Percentiles rank a stretch among this genome's conserved stretches.
Evolutionary conservation across 345 rosid species (phyloP).

Genomic region (Raphanus sativus): DNA sequence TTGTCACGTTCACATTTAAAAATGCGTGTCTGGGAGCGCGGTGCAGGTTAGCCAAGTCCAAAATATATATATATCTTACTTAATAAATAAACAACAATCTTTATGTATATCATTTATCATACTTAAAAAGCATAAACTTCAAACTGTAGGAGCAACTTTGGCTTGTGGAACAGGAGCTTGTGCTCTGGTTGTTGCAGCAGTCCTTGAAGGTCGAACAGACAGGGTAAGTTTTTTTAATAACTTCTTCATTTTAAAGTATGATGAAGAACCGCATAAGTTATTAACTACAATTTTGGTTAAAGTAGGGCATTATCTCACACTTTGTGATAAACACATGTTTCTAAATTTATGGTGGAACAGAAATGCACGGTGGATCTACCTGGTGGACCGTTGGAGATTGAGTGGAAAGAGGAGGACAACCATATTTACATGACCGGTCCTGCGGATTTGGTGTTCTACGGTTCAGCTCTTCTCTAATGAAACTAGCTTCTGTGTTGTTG

Average conservation of each 20-base stretch:
- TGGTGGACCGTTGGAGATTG: slow-evolving; percentile 91
- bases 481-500: slow-evolving; percentile 14
- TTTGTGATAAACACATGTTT: slow-evolving; percentile 29
- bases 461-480: slow-evolving; percentile 54
- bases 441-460: slow-evolving; percentile 81
- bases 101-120: background rate
- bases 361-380: slow-evolving; percentile 85
- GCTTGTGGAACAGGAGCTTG: slow-evolving; percentile 99
- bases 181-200: slow-evolving; percentile 96
- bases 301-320: background rate
- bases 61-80: too few relatives aligned
- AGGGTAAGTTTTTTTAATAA: slow-evolving; percentile 61
- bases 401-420: slow-evolving; percentile 87
- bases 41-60: slow-evolving; percentile 60
- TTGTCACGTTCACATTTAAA: slow-evolving; percentile 75
- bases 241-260: background rate
- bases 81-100: too few relatives aligned
- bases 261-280: background rate
- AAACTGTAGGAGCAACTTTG: slow-evolving; percentile 76
- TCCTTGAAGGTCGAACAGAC: slow-evolving; percentile 77
- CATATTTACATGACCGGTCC: slow-evolving; percentile 95
- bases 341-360: slow-evolving; percentile 43
- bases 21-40: slow-evolving; percentile 99
- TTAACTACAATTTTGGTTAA: background rate
- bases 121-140: background rate